Evolutionary conservation across 163 green algal genomes (phyloP).

Genomic region (Scenedesmus sp.): DNA sequence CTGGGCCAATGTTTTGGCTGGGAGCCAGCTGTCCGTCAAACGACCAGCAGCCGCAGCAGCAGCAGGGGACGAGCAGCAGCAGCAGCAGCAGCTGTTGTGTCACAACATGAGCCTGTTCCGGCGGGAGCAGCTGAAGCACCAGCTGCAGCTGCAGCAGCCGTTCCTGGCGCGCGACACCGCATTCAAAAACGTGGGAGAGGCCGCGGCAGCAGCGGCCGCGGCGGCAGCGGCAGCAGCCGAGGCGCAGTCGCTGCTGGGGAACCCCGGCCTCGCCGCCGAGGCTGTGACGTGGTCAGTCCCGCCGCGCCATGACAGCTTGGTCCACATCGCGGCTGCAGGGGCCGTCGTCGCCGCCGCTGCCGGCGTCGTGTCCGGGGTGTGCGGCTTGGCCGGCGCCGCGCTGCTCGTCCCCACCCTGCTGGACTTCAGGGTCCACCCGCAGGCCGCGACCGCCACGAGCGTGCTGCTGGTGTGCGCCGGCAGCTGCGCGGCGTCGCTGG

Average conservation of each 20-base stretch:
- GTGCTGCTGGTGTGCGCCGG: slow-evolving; percentile 41
- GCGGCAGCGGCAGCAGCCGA: slow-evolving; percentile 14
- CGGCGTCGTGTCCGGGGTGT: slow-evolving; percentile 1
- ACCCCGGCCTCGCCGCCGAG: not conserved
- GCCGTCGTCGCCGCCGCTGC: slow-evolving; percentile 34
- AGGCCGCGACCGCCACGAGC: slow-evolving; percentile 37
- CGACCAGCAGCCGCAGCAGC: not conserved
- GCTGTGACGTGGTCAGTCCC: not conserved
- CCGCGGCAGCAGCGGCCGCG: not conserved
- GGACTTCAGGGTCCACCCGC: slow-evolving; percentile 47
- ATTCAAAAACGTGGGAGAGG: slow-evolving; percentile 6
- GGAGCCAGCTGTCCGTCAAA: not conserved
- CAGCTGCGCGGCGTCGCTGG: slow-evolving; percentile 18
- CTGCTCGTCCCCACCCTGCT: slow-evolving; percentile 37
- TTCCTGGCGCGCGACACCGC: not conserved
- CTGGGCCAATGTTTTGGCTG: not conserved
- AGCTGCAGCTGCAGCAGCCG: slow-evolving; percentile 12
- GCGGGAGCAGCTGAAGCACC: slow-evolving; percentile 5
- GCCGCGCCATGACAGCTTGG: not conserved
- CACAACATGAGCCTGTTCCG: slow-evolving; percentile 4
- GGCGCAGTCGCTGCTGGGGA: not conserved
- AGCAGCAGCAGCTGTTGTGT: not conserved
- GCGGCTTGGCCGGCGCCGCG: slow-evolving; percentile 24
- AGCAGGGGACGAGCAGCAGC: not conserved
- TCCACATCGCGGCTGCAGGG: not conserved